Evolutionary conservation across 2,329 filamentous ascomycete species (phyloP).

Genomic region (Orbilia brochopaga): DNA sequence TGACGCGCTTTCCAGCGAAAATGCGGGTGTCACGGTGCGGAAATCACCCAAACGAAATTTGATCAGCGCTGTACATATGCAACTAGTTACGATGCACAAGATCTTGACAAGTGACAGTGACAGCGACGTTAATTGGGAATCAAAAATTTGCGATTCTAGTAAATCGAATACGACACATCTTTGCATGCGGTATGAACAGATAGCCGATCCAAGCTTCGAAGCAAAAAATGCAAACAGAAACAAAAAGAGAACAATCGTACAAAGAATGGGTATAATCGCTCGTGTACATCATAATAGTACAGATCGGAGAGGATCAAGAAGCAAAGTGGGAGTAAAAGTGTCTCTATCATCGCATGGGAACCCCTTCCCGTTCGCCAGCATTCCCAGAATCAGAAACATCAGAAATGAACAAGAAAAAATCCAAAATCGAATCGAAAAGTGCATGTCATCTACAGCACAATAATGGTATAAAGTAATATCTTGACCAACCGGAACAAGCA

Average conservation of each 20-base stretch:
- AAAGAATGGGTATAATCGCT: constrained; percentile 47
- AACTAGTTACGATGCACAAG: no score
- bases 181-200: not conserved
- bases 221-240: no score
- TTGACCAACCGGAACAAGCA: constrained; percentile 34
- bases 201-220: not conserved
- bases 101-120: no score
- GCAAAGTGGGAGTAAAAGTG: constrained; percentile 10
- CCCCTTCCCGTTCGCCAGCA: constrained; percentile 6
- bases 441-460: constrained; percentile 12
- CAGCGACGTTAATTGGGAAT: no score
- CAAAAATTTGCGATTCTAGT: not conserved
- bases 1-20: no score
- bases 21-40: no score
- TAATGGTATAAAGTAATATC: not conserved
- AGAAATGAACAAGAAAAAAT: not conserved
- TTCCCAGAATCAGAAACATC: constrained; percentile 14
- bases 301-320: constrained; percentile 21
- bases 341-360: constrained; percentile 17
- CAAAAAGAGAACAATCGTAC: constrained; percentile 34
- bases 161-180: not conserved
- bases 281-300: constrained; percentile 49
- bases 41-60: no score
- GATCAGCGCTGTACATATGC: no score
- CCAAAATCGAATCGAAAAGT: constrained; percentile 18